Evolutionary conservation across 805 yeast genomes (phyloP), one percentile per base, ranked within the genome.

Genomic region (Saccharomycopsis javanensis): DNA sequence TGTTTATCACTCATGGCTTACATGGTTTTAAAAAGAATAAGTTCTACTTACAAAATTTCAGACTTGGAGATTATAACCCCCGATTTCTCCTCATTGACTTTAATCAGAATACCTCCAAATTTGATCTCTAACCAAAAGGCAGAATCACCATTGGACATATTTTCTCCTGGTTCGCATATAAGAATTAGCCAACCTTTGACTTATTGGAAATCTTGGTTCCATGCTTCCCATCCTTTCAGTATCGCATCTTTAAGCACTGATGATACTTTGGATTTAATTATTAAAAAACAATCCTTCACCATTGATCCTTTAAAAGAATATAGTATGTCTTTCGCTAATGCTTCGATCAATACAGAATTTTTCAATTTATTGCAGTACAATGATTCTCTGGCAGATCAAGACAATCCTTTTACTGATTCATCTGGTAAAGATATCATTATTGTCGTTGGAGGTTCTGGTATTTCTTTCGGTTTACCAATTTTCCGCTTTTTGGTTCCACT

Each of bases 381-480:
- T n/a, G 13, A 8, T n/a, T 16, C 27, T n/a, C 56, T 60, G 0
- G 73, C 75, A 59, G 70, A 79, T 2, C 60, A 77, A 25, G 70
- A 71, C 58, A 71, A 72, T 11, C 72, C 76, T 5, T 78, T 69
- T 62, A 27, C 53, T 16, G 55, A 57, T 3, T 20, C 56, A 13
- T 37, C 51, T 20, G 18, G 23, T 6, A 52, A 31, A 7, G 53
- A 77, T 45, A 75, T 81, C 1, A 66, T 72, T 13, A 73, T 85
- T 11, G 72, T 85, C 0, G 79, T 84, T 59, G 92, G 91, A 11
- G 94, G 94, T 0, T 80, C 88, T 1, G 91, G 92, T 0, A 76
- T 86, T 6, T 81, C 90, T 0, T 78, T 78, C 57, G 86, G 84
- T 1, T 60, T 83, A 8, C 82, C 86, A 16, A 48, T 60, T 11